These are phyloP conservation scores for Claviceps purpurea DNA, from an alignment of 2,329 filamentous ascomycete species.

Conservation along the genomic window DNA sequence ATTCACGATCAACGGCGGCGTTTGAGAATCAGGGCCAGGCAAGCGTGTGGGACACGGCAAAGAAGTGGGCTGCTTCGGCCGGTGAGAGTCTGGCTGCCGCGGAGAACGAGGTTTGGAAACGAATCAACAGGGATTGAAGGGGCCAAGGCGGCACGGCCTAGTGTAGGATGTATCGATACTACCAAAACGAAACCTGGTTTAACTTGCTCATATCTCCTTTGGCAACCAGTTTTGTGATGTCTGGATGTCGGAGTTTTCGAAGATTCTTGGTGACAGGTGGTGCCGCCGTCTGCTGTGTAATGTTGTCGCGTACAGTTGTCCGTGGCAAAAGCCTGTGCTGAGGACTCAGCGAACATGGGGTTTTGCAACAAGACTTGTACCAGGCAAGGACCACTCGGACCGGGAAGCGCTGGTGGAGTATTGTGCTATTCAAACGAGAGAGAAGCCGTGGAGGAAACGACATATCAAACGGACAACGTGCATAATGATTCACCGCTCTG, in stretches of 20 bases:
- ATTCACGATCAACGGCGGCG: conserved; percentile 29
- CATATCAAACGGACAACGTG: conserved; percentile 2
- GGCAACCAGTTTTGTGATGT: neutral
- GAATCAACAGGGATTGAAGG: conserved; percentile 41
- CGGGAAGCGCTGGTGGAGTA: neutral
- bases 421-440: neutral
- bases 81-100: conserved; percentile 44
- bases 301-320: neutral
- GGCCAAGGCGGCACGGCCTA: neutral
- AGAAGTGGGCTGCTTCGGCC: conserved; percentile 43
- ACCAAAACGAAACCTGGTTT: neutral
- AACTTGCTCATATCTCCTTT: neutral
- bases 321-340: neutral
- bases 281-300: neutral
- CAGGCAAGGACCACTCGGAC: neutral
- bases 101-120: conserved; percentile 49
- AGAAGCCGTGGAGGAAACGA: neutral
- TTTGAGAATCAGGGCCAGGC: conserved; percentile 19
- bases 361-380: neutral
- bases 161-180: neutral
- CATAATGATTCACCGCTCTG: neutral
- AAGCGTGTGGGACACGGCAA: conserved; percentile 42
- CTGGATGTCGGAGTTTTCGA: neutral
- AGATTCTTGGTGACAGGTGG: neutral
- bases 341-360: conserved; percentile 1